phyloP scores from a whole-genome alignment of 2,329 filamentous ascomycete species.

The Colletotrichum sp. region DNA sequence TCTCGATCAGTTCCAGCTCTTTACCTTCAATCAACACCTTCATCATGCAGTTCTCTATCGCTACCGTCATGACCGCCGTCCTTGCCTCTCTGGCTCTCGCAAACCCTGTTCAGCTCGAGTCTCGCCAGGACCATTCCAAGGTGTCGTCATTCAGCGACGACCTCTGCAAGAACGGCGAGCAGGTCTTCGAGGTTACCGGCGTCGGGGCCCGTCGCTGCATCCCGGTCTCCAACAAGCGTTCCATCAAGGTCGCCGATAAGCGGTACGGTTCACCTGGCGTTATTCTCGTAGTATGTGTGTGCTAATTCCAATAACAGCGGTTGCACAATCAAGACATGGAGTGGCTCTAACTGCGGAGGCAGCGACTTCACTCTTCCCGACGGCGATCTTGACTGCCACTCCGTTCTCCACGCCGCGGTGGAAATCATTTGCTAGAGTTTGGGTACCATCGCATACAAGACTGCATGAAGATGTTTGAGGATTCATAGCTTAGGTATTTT shows the following conservation, averaged over 20 bases:
- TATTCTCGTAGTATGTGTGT: too few species aligned
- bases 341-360: background rate
- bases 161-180: background rate
- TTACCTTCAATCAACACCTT: background rate
- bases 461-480: background rate
- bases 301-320: background rate
- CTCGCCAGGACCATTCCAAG: background rate
- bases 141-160: background rate
- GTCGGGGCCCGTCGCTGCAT: background rate
- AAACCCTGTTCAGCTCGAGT: background rate
- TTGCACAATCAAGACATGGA: background rate
- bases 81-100: background rate
- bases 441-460: background rate
- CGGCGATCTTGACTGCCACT: background rate
- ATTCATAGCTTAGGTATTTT: background rate
- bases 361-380: background rate
- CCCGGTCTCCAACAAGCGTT: background rate
- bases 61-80: background rate
- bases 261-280: background rate
- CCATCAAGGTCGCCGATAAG: background rate
- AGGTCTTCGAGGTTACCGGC: background rate
- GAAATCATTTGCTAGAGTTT: background rate
- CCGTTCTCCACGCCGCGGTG: background rate
- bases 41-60: background rate
- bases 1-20: too few species aligned